Conservation (phyloP, 1,284 basidiomycete species). For the Boletus smithii region DNA sequence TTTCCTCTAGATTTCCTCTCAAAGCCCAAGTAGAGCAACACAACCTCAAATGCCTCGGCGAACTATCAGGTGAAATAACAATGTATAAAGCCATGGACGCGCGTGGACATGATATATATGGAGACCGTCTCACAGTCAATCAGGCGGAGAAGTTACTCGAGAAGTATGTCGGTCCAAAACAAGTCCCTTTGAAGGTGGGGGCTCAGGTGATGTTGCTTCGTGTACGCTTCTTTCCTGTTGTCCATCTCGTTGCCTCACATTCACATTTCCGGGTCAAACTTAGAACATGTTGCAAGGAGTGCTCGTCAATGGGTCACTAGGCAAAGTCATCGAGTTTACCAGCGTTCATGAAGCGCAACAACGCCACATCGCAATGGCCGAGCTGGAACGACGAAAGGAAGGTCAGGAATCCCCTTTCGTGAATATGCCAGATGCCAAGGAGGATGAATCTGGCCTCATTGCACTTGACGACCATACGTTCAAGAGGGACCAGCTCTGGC, state of each 20-base stretch:
- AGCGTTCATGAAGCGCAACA: constrained; percentile 40
- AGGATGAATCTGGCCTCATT: constrained; percentile 15
- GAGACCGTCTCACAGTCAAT: constrained; percentile 11
- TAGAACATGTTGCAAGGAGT: constrained; percentile 49
- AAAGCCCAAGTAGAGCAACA: constrained; percentile 27
- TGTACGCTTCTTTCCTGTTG: constrained; percentile 24
- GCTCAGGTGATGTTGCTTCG: constrained; percentile 79
- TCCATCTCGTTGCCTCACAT: not conserved
- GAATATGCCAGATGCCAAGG: constrained; percentile 13
- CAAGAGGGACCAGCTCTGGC: constrained; percentile 41
- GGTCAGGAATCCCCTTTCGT: constrained; percentile 2
- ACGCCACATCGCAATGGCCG: constrained; percentile 42
- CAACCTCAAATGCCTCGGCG: constrained; percentile 20
- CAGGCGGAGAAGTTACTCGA: constrained; percentile 31
- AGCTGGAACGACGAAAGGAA: constrained; percentile 22
- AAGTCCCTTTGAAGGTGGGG: constrained; percentile 33
- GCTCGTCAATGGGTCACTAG: constrained; percentile 89
- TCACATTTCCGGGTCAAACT: not conserved
- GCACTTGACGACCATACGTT: constrained; percentile 24
- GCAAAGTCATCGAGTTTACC: constrained; percentile 68
- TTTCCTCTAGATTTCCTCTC: constrained; percentile 22
- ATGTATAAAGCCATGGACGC: constrained; percentile 29
- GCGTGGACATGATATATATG: constrained; percentile 25
- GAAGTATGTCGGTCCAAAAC: constrained; percentile 31
- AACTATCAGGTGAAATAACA: constrained; percentile 15